Percentiles rank a stretch among this genome's conserved stretches.
Evolutionary conservation across 768 basidiomycete species (phyloP).

Genomic region (Lactarius trivialis): DNA sequence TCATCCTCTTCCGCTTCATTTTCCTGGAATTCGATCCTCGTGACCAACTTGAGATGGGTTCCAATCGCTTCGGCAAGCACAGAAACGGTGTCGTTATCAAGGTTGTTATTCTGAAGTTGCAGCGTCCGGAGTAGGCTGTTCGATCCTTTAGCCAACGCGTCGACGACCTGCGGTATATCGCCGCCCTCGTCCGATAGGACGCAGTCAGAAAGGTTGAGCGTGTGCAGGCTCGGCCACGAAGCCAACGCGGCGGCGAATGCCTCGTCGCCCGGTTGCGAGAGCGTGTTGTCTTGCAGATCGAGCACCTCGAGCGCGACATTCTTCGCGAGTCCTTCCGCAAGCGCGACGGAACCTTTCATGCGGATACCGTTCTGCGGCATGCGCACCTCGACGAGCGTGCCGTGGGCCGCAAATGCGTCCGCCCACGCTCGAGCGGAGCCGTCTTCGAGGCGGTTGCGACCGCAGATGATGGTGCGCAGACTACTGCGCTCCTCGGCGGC

Average conservation of each 20-base stretch:
- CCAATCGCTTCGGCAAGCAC: constrained; percentile 63
- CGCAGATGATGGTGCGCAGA: constrained; percentile 79
- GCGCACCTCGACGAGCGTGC: constrained; percentile 72
- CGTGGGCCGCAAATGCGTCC: constrained; percentile 80
- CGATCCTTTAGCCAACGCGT: constrained; percentile 56
- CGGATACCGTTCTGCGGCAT: constrained; percentile 99
- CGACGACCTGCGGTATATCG: constrained; percentile 60
- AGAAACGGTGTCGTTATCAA: constrained; percentile 61
- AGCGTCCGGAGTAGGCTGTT: constrained; percentile 70
- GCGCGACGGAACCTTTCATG: constrained; percentile 78
- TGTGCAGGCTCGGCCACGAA: constrained; percentile 62
- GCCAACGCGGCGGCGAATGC: constrained; percentile 57
- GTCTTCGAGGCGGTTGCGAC: constrained; percentile 92
- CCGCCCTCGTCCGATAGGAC: constrained; percentile 79
- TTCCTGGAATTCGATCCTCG: constrained; percentile 78
- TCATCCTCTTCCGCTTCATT: constrained; percentile 82
- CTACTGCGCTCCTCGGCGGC: constrained; percentile 59
- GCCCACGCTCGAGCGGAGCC: constrained; percentile 82
- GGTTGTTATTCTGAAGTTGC: constrained; percentile 88
- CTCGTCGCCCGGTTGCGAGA: constrained; percentile 50
- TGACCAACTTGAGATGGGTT: constrained; percentile 51
- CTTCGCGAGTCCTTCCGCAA: constrained; percentile 68
- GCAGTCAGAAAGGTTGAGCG: constrained; percentile 91
- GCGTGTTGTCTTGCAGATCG: constrained; percentile 91
- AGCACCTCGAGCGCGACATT: constrained; percentile 63